phyloP scores from a whole-genome alignment of 2,329 filamentous ascomycete species.

The Bipolaris zeicola region DNA sequence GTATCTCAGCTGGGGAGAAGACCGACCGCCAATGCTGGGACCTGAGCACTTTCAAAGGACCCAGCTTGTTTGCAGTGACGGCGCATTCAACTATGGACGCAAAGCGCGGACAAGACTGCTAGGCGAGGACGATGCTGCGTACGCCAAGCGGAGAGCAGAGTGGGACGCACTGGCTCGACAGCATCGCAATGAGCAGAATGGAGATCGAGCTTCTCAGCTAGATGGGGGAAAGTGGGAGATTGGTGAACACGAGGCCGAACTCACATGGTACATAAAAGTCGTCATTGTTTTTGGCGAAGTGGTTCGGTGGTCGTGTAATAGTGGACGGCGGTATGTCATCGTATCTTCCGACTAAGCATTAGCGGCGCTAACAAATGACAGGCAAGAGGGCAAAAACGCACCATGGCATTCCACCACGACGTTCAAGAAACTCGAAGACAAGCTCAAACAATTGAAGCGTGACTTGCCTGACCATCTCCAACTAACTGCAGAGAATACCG shows the following conservation, averaged over 20 bases:
- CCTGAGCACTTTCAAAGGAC: slow-evolving; percentile 63
- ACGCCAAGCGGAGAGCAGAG: slow-evolving; percentile 17
- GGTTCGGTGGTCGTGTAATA: slow-evolving; percentile 64
- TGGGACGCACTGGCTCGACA: slow-evolving; percentile 7
- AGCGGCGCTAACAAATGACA: slow-evolving; percentile 15
- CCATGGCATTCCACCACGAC: slow-evolving; percentile 65
- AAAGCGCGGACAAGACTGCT: slow-evolving; percentile 56
- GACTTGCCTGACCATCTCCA: slow-evolving; percentile 62
- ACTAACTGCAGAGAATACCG: slow-evolving; percentile 66
- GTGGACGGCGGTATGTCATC: slow-evolving; percentile 56
- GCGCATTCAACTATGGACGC: slow-evolving; percentile 66
- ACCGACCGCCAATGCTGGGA: slow-evolving; percentile 64
- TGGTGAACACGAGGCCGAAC: slow-evolving; percentile 55
- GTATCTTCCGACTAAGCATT: neutral
- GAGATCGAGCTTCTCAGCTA: neutral
- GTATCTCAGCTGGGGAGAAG: slow-evolving; percentile 68
- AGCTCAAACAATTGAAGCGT: slow-evolving; percentile 60
- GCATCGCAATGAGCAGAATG: slow-evolving; percentile 3
- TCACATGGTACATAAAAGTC: slow-evolving; percentile 59
- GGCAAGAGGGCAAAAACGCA: slow-evolving; percentile 53
- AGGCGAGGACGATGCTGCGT: slow-evolving; percentile 24
- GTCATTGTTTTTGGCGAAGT: slow-evolving; percentile 61
- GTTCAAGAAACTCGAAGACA: slow-evolving; percentile 60
- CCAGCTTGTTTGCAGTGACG: slow-evolving; percentile 70
- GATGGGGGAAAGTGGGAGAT: slow-evolving; percentile 59